These are phyloP conservation scores for Gnaphalium uliginosum DNA, from an alignment of 129 eudicot species.

Conservation along the genomic window DNA sequence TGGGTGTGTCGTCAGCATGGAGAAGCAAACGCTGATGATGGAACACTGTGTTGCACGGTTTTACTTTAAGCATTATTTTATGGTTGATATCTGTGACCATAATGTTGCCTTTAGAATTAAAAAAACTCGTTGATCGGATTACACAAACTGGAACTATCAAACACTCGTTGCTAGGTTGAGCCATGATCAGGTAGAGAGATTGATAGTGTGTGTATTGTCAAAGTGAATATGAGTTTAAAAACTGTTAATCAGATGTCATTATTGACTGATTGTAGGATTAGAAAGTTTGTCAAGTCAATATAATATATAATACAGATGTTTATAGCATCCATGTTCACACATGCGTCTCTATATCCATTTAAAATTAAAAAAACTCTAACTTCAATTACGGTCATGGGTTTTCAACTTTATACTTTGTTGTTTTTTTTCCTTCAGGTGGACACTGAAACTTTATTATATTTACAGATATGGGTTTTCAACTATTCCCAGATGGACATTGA, in stretches of 20 bases:
- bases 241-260: background rate
- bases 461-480: no score
- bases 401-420: no score
- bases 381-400: no score
- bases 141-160: background rate
- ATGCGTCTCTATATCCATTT: no score
- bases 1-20: constrained; percentile 4
- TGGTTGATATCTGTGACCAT: constrained; percentile 13
- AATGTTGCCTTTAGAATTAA: background rate
- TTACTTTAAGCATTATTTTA: constrained; percentile 16
- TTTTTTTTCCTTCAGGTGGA: no score
- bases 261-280: background rate
- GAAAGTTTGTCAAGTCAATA: background rate
- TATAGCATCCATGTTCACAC: no score
- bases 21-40: constrained; percentile 5
- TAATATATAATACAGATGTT: no score
- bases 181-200: background rate
- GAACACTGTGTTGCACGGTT: background rate
- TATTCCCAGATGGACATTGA: no score
- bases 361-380: no score
- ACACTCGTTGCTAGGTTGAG: background rate
- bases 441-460: no score
- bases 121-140: no score
- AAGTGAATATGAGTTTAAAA: background rate
- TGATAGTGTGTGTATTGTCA: background rate